A percentile compares a stretch with the other conserved stretches of the same genome.
Conservation (phyloP, 306 rosid genomes). For the Rosa chinensis region DNA sequence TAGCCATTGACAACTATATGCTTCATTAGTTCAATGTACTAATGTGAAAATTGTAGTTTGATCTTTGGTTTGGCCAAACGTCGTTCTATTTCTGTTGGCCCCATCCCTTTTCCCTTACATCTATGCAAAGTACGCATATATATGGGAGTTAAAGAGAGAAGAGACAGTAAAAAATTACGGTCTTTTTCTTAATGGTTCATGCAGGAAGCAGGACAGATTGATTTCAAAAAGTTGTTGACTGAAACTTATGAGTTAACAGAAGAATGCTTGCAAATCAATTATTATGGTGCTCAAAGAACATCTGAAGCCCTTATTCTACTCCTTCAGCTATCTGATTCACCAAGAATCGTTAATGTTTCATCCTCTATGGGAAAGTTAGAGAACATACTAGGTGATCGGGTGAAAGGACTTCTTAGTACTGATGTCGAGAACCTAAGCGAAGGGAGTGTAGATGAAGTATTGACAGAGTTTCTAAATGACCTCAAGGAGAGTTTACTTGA, state of each 20-base stretch:
- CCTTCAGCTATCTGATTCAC: constrained; percentile 55
- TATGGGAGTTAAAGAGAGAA: no score
- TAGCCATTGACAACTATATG: not conserved
- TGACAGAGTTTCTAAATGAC: constrained; percentile 41
- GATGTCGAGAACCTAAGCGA: constrained; percentile 46
- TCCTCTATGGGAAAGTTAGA: constrained; percentile 35
- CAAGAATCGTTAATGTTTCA: constrained; percentile 54
- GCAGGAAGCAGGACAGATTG: constrained; percentile 17
- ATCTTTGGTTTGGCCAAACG: not conserved
- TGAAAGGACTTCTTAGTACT: constrained; percentile 32
- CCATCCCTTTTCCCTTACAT: not conserved
- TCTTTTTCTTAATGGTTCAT: not conserved
- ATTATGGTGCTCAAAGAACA: constrained; percentile 45
- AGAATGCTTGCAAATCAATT: constrained; percentile 48
- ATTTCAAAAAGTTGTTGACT: constrained; percentile 28
- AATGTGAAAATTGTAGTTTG: not conserved
- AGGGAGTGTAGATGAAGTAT: constrained; percentile 40
- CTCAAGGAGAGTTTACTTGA: constrained; percentile 39
- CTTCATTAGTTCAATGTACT: not conserved
- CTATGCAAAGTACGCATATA: not conserved
- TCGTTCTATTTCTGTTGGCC: not conserved
- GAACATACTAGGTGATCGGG: constrained; percentile 38
- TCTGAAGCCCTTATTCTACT: constrained; percentile 44
- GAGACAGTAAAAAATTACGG: not conserved
- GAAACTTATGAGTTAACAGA: constrained; percentile 37